Conservation (phyloP, 441 rosid species). For the Pelargonium cotyledonis region DNA sequence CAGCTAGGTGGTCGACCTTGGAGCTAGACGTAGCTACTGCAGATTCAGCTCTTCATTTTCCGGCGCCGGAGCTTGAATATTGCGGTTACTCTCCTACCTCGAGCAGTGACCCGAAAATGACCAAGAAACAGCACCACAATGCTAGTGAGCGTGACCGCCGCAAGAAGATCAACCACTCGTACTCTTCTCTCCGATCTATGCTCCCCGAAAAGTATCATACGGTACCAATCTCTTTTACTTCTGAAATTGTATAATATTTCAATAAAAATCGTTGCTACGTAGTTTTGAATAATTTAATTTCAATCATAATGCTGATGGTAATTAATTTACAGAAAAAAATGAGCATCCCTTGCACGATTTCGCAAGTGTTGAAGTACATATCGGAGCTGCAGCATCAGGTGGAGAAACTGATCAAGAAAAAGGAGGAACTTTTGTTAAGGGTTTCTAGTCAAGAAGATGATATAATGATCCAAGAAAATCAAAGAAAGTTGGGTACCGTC, state of each 20-base stretch:
- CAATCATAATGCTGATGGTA: not conserved
- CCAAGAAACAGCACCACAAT: not conserved
- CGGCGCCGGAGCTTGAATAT: too few species aligned
- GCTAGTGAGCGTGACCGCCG: not conserved
- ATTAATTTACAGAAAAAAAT: not conserved
- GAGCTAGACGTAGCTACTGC: too few species aligned
- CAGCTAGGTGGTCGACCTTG: too few species aligned
- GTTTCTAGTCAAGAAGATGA: not conserved
- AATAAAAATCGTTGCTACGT: too few species aligned
- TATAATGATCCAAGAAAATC: not conserved
- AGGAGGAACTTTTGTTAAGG: not conserved
- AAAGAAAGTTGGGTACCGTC: not conserved
- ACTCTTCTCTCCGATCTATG: not conserved
- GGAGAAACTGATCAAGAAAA: not conserved
- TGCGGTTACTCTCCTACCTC: too few species aligned
- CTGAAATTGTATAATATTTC: too few species aligned
- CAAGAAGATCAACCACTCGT: not conserved
- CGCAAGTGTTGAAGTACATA: not conserved
- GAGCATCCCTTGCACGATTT: not conserved
- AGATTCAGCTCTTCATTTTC: too few species aligned
- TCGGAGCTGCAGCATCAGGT: not conserved
- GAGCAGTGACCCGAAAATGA: not conserved
- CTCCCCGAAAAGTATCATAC: not conserved
- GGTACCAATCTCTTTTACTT: not conserved
- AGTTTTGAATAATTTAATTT: too few species aligned